A percentile compares a stretch with the other conserved stretches of the same genome.
Evolutionary conservation across 2,329 filamentous ascomycete species (phyloP).

Genomic region (Fusarium poae): DNA sequence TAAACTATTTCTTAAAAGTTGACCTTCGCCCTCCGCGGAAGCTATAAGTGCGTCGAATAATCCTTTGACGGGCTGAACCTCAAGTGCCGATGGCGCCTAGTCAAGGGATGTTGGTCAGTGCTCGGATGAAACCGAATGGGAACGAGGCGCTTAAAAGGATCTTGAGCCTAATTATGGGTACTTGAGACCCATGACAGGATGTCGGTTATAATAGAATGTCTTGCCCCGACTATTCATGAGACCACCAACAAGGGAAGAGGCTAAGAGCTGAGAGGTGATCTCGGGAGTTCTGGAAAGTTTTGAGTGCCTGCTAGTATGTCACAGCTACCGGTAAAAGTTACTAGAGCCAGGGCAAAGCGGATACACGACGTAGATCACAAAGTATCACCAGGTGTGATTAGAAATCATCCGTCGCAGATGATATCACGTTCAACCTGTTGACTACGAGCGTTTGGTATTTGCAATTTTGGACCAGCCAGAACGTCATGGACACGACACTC

Average conservation of each 20-base stretch:
- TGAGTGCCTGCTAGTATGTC: background rate
- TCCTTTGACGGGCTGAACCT: background rate
- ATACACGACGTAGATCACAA: background rate
- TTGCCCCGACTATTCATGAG: too few relatives aligned
- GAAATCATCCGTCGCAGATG: background rate
- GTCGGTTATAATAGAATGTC: too few relatives aligned
- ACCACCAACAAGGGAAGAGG: background rate
- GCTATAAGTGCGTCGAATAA: background rate
- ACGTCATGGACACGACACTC: background rate
- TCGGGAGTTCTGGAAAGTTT: background rate
- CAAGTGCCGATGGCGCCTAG: background rate
- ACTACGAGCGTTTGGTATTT: background rate
- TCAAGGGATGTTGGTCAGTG: background rate
- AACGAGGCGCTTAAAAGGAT: background rate
- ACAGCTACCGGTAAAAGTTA: background rate
- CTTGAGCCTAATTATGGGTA: background rate
- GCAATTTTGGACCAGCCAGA: too few relatives aligned
- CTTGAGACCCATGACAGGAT: too few relatives aligned
- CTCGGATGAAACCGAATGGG: background rate
- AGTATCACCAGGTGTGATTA: background rate
- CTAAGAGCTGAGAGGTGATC: background rate
- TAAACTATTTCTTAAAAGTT: background rate
- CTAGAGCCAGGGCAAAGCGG: background rate
- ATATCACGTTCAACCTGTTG: background rate
- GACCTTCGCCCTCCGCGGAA: background rate